Evolutionary conservation across 169 alveolate species (phyloP), one percentile per base, ranked within the genome.

Genomic region (Eimeria brunetti): DNA sequence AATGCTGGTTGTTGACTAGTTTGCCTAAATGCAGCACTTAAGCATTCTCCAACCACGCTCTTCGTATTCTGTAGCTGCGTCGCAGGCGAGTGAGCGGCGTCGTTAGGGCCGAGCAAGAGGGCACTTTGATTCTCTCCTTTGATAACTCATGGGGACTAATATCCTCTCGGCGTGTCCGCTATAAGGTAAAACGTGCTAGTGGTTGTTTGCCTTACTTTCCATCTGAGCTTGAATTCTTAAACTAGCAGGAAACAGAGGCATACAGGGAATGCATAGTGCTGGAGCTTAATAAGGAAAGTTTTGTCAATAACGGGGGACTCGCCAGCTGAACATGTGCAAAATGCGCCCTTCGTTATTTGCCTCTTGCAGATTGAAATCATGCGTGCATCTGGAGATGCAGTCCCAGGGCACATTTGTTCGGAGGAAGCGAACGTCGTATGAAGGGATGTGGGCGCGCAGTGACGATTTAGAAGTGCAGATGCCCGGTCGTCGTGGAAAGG

Each of bases 61-160:
- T 73, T 38, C 83, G 24, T 4, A 86, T 3, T 11, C 22, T 12
- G 11, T 41, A 27, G 44, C 41, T 84, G 60, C 58, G 76, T 36
- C 30, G 5, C 86, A 95, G 96, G 92, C 76, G 78, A 64, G 93
- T 95, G 16, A 60, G 93, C 67, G 96, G 96, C 51, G 60, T 86
- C 14, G 69, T 88, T n/a, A 76, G 71, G 30, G 92, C 95, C 41
- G 94, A 84, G 36, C 90, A 76, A 33, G 95, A 88, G 30, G 94
- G 95, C 86, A 88, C 86, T 49, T 53, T 95, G 46, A 69, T 88
- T 9, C 84, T 95, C 73, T 46, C 88, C 14, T 95, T 84, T 56
- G 96, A 95, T 41, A 95, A 95, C 73, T 88, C 96, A 30, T 95
- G 96, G 96, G 95, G 96, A 5, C 88, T 95, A 46, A n/a, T 95